Base-by-base conservation (phyloP, 2,329 filamentous ascomycete genomes). In the Aschersonia sp. region DNA sequence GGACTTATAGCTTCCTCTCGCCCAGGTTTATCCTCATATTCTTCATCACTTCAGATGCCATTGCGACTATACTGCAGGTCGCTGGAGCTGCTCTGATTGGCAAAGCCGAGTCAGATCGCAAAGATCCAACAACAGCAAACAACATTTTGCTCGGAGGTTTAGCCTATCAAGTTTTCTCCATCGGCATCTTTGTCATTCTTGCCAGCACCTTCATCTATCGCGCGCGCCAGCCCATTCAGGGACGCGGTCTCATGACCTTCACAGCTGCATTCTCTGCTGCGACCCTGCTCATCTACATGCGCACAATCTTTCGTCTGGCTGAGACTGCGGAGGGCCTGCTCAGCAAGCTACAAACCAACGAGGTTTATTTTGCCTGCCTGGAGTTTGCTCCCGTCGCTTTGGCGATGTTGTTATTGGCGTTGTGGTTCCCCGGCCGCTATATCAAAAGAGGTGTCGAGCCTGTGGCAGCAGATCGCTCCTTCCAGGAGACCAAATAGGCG, bases 81-180 rank as follows among this genome's bases (percentile, higher is more conserved):
- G 60, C 68, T 1, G 76, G 75, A 35, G 75, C 75, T 1, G 73
- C 70, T 1, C 53, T 77, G 29, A 73, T 78, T 44, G 76, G 75
- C 5, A 61, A 64, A 10, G 66, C 65, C 22, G 62, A 72, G 50
- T 71, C 67, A 1, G 68, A 73, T 44, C 62, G 66, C 5, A 63
- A 70, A 46, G 71, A 76, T 53, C 71, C 74, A 0, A 70, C 65
- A 2, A 66, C 62, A 1, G 66, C 69, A 1, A 78, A 78, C 54
- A 69, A 76, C 50, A 76, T 79, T 52, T 59, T 79, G 2, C 65
- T 78, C 1, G 73, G 67, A 1, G 75, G 75, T 7, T 57, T 79
- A 4, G 70, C 70, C 0, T 72, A 77, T 49, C 75, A 79, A 52
- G 70, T 71, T 6, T 70, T 74, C 48, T 65, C 68, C 0, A 74